These are phyloP conservation scores for Boletales sp. DNA, from an alignment of 768 basidiomycete genomes.

Conservation along the genomic window DNA sequence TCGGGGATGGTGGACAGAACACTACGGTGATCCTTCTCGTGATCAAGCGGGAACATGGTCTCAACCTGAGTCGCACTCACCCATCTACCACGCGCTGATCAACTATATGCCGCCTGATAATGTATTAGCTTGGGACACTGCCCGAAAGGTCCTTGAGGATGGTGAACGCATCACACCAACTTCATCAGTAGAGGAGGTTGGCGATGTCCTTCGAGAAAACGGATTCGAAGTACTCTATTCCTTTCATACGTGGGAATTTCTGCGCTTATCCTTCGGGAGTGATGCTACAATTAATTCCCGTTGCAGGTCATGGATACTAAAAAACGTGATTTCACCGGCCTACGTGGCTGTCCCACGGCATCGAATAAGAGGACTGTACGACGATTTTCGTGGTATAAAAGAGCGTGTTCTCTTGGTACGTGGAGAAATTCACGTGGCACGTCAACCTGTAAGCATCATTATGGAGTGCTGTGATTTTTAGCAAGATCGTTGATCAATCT, in stretches of 20 bases:
- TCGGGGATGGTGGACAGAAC: conserved; percentile 28
- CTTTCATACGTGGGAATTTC: conserved; percentile 36
- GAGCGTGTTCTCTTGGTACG: conserved; percentile 37
- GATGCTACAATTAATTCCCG: background rate
- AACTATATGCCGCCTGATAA: conserved; percentile 6
- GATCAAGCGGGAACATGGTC: conserved; percentile 23
- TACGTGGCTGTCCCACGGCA: conserved; percentile 31
- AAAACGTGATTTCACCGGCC: conserved; percentile 36
- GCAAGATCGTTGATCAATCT: background rate
- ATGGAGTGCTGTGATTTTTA: background rate
- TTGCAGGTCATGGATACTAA: conserved; percentile 34
- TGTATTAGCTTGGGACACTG: conserved; percentile 23
- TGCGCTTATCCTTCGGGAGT: background rate
- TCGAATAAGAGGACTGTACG: conserved; percentile 35
- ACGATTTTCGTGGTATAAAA: conserved; percentile 33
- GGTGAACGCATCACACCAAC: conserved; percentile 17
- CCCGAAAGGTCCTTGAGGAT: conserved; percentile 17
- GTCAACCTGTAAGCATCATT: conserved; percentile 34
- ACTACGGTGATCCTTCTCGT: conserved; percentile 9
- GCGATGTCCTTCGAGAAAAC: conserved; percentile 31
- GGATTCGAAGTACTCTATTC: conserved; percentile 42
- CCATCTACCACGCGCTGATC: conserved; percentile 17
- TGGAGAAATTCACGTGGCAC: conserved; percentile 35
- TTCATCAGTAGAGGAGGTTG: conserved; percentile 28
- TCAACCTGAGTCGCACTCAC: conserved; percentile 7